Percentiles rank a stretch among this genome's conserved stretches.
Conservation (phyloP, 2,329 filamentous ascomycete species). For the Ophiocordyceps camponoti-rufipedis region DNA sequence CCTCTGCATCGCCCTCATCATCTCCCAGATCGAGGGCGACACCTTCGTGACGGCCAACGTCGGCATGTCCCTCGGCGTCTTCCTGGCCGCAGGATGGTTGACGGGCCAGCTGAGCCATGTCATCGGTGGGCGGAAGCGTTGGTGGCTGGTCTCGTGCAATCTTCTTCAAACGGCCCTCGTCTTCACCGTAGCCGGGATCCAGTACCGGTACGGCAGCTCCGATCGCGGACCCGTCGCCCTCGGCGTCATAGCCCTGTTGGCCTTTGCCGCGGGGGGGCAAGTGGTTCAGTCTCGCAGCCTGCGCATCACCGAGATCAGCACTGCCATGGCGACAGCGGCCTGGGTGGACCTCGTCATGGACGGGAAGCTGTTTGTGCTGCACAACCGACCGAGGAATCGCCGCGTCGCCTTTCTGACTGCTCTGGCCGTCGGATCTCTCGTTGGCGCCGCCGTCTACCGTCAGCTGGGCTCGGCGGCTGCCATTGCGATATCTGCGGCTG, state of each 20-base stretch:
- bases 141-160: constrained; percentile 36
- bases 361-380: constrained; percentile 22
- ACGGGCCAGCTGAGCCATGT: constrained; percentile 38
- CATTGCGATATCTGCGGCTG: constrained; percentile 8
- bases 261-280: constrained; percentile 37
- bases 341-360: constrained; percentile 43
- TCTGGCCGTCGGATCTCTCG: constrained; percentile 28
- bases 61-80: constrained; percentile 33
- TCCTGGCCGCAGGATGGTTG: constrained; percentile 33
- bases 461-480: constrained; percentile 7
- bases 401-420: constrained; percentile 28
- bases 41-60: constrained; percentile 36
- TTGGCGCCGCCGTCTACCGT: constrained; percentile 28
- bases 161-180: constrained; percentile 35
- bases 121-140: constrained; percentile 28
- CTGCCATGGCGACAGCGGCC: constrained; percentile 45
- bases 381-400: constrained; percentile 31
- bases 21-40: constrained; percentile 26
- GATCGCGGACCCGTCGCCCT: constrained; percentile 19
- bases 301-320: constrained; percentile 41
- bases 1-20: constrained; percentile 30
- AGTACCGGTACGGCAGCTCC: constrained; percentile 20
- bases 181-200: constrained; percentile 30
- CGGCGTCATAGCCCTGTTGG: constrained; percentile 29
- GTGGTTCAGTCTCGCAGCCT: constrained; percentile 37